Evolutionary conservation across 2,329 filamentous ascomycete genomes (phyloP).

Genomic region (Colletotrichum gloeosporioides): DNA sequence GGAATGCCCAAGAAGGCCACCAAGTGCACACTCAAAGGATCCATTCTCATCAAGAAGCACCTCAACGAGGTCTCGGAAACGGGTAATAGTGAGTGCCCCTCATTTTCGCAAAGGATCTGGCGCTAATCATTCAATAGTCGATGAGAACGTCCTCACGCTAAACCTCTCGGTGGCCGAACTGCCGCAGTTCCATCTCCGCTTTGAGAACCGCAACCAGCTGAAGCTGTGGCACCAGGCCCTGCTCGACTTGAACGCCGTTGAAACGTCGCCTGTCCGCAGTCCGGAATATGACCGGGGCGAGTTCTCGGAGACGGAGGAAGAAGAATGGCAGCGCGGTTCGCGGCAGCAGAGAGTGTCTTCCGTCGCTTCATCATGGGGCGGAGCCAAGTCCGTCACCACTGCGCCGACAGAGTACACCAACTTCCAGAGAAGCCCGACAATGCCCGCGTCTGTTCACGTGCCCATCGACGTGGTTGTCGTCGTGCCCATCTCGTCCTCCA

Average conservation of each 20-base stretch:
- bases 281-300: conserved; percentile 81
- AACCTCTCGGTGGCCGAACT: conserved; percentile 91
- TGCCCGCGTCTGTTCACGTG: conserved; percentile 72
- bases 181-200: conserved; percentile 91
- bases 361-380: conserved; percentile 81
- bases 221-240: conserved; percentile 91
- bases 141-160: conserved; percentile 86
- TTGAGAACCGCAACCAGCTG: conserved; percentile 81
- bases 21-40: conserved; percentile 92
- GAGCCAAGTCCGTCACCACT: conserved; percentile 81
- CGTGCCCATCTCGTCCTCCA: conserved; percentile 95
- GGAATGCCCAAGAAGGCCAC: conserved; percentile 66
- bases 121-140: conserved; percentile 47
- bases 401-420: conserved; percentile 92
- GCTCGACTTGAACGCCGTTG: conserved; percentile 79
- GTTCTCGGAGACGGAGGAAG: conserved; percentile 84
- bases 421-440: conserved; percentile 58
- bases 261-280: conserved; percentile 67
- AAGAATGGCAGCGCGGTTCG: conserved; percentile 75
- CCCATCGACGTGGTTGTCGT: conserved; percentile 96
- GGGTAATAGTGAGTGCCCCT: conserved; percentile 45
- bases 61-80: conserved; percentile 85
- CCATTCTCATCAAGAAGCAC: conserved; percentile 98
- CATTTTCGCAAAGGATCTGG: conserved; percentile 21
- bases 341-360: conserved; percentile 78